Evolutionary conservation across 805 yeast species (phyloP).

Genomic region (Saccharomycopsis lassenensis): DNA sequence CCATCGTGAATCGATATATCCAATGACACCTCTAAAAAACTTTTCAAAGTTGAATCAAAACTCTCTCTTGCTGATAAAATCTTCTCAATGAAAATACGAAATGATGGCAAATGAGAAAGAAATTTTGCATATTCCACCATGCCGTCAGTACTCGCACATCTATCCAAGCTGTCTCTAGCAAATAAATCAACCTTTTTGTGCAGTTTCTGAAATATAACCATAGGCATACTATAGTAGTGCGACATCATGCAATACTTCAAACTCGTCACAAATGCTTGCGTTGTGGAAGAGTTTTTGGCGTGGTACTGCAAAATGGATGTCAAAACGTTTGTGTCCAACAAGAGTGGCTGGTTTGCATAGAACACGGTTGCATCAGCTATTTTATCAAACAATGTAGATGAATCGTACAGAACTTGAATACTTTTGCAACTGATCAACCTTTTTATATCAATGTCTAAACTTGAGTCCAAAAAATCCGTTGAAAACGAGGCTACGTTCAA

Average conservation of each 20-base stretch:
- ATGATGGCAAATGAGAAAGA: constrained; percentile 8
- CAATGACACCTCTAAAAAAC: neutral
- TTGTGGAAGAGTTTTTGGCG: constrained; percentile 1
- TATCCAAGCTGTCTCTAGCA: neutral
- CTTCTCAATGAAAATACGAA: constrained; percentile 6
- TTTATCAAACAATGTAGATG: constrained; percentile 2
- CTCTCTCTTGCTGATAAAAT: neutral
- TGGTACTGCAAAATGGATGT: constrained; percentile 1
- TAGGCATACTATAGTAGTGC: constrained; percentile 12
- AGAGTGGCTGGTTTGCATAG: constrained; percentile 1
- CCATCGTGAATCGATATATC: too few relatives aligned
- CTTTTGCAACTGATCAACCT: constrained; percentile 4
- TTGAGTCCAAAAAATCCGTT: constrained; percentile 4
- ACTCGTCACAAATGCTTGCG: constrained; percentile 5
- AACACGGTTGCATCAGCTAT: constrained; percentile 4
- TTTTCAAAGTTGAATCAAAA: neutral
- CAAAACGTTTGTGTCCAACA: constrained; percentile 7
- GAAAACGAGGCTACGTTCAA: constrained; percentile 13
- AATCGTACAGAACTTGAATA: constrained; percentile 4
- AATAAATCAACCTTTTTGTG: neutral
- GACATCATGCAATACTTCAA: constrained; percentile 10
- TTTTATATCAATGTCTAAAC: constrained; percentile 2
- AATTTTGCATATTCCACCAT: neutral
- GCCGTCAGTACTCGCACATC: neutral
- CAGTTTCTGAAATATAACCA: neutral